Evolutionary conservation across 2,329 filamentous ascomycete species (phyloP), one percentile per base, ranked within the genome.

Genomic region (Dendrostoma leiphaemia): DNA sequence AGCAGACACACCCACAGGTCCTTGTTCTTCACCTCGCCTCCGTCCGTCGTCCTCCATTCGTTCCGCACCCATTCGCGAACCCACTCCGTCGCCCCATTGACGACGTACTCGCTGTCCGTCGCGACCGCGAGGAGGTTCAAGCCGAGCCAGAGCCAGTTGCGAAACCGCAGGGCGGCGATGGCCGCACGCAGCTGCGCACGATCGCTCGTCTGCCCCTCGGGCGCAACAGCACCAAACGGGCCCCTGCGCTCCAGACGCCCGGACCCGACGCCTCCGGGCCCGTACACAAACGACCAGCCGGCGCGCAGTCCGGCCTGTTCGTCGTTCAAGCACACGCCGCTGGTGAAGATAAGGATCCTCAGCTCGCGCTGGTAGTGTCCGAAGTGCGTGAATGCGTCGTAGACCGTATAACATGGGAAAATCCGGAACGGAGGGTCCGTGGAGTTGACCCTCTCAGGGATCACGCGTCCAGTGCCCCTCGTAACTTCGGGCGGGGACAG

Each of bases 101-200:
- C 71, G 6, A 79, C 74, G 60, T 82, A 82, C 26, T 71, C 69
- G 0, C 78, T 81, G 61, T 84, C 78, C 0, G 78, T 81, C 2
- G 79, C 80, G 54, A 84, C 71, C 34, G 82, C 74, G 2, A 83
- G 6, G 2, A 64, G 65, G 10, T 55, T 35, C 65, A 68, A 66
- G 51, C 74, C 61, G 63, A 80, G 75, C 4, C 61, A 65, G 0
- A 13, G n/a, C 79, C 78, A 82, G 57, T 62, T 8, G 3, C 71
- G 66, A 59, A 70, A 74, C 26, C 72, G 67, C 23, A 83, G 68
- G 4, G 74, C 81, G 5, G 71, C 76, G 44, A 82, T 74, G 5
- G 76, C 76, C 6, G 79, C 80, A 13, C 79, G 80, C 6, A 84
- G 72, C 62, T 83, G 78, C 3, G 81, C 81, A 4, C 80, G 71